Percentiles rank a stretch among this genome's conserved stretches.
Evolutionary conservation across 2,329 filamentous ascomycete species (phyloP).

Genomic region (Fusarium albosuccineum): DNA sequence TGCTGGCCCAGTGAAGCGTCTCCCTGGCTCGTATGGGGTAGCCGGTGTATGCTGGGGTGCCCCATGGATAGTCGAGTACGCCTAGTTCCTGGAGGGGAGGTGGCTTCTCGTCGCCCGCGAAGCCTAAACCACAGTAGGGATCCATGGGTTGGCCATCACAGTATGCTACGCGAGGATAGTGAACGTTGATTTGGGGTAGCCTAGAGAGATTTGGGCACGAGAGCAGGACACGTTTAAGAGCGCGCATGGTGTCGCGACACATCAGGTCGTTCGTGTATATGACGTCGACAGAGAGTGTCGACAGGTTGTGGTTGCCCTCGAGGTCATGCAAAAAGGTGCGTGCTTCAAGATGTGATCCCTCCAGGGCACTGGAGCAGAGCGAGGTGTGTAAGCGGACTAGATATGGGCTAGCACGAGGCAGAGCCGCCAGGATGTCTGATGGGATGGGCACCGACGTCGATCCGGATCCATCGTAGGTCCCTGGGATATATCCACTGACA

Average conservation of each 20-base stretch:
- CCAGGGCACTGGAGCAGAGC: background rate
- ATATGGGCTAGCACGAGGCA: background rate
- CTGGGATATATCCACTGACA: background rate
- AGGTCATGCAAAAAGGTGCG: background rate
- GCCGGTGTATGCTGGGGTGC: background rate
- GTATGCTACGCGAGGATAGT: conserved; percentile 5
- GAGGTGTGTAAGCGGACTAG: background rate
- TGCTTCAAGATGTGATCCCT: background rate
- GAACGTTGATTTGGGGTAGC: conserved; percentile 7
- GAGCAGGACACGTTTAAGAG: conserved; percentile 5
- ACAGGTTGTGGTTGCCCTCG: background rate
- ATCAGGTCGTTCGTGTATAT: background rate
- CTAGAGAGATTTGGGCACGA: conserved; percentile 11
- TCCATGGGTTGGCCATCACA: background rate
- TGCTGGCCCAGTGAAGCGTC: no score
- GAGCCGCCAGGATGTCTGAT: background rate
- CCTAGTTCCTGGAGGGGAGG: conserved; percentile 10
- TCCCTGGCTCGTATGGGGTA: background rate
- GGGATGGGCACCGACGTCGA: background rate
- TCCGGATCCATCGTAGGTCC: no score
- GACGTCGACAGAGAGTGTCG: background rate
- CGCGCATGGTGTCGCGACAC: conserved; percentile 8
- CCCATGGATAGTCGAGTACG: conserved; percentile 5
- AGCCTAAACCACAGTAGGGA: conserved; percentile 4
- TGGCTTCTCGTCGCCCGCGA: conserved; percentile 10